Base-by-base conservation (phyloP, 768 basidiomycete genomes). In the Omphalotus guepiniiformis region DNA sequence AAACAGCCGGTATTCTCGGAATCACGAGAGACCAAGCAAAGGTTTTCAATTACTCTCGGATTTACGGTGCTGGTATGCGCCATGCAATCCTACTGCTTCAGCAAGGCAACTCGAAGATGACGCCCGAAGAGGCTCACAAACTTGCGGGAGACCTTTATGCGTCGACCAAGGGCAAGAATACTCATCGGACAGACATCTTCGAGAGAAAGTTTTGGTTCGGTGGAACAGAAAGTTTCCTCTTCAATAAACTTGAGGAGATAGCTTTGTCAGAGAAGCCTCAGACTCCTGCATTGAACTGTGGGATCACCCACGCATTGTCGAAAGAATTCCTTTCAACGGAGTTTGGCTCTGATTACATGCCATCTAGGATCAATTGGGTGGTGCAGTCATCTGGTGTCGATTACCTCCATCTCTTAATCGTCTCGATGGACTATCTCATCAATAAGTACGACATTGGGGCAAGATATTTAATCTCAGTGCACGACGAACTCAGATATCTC, bases 321-420 rank as follows among this genome's bases (percentile, higher is more conserved):
- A 94, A 90, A 66, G 83, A 88, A 52, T 85, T 91, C 59, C 78
- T 99, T 2, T 87, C 88, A 0, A 79, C 80, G 27, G 79, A 76
- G 48, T 90, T 92, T 51, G 90, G 88, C 11, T 65, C 84, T 0
- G 90, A 94, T 53, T 98, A 90, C 63, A 85, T 98, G 77, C 87
- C 96, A 0, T 96, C 93, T 5, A 82, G 96, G 35, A 94, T 98
- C 70, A 99, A 99, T 60, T 98, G 96, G 96, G 96, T 94, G 40
- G 96, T 98, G 5, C 96, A 98, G 59, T 97, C 94, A 3, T 96
- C 93, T 0, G 96, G 95, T 3, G 95, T 98, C 35, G 96, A 98
- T 64, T 98, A 99, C 61, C 83, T 98, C 7, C 96, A 99, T 59
- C 82, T 99, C 30, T 79, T 98, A 50, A 92, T 99, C 58, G 91